Evolutionary conservation across 2,329 filamentous ascomycete species (phyloP), one percentile per base, ranked within the genome.

Genomic region (Pezicula rhizophila): DNA sequence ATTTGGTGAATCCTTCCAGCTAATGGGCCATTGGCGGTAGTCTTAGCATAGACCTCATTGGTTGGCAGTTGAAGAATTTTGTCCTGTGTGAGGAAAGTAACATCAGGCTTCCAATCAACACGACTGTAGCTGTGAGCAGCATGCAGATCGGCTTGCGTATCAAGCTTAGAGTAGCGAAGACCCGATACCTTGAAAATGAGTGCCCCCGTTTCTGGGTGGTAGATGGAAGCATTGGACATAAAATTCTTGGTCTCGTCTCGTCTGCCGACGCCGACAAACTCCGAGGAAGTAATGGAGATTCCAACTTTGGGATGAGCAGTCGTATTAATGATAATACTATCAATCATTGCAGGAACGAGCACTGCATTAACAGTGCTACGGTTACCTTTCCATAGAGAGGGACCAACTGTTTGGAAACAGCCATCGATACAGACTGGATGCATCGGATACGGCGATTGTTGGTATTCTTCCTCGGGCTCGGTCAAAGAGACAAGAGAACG

Each of bases 371-470:
- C 59, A 47, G 31, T 55, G 20, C 14, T 49, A 37, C 48, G 20
- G 38, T 49, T 34, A 15, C 52, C 52, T 11, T 48, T 43, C 53
- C 45, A 58, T 7, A 56, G 45, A 3, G 52, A 48, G 3, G 48
- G 46, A 2, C 47, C 46, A 8, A 31, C 54, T 0, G 62, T 55
- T 39, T 63, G 64, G 12, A 61, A 33, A 23, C 44, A 55, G 12
- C 39, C 31, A 47, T 67, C 64, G 1, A 66, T 48, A 10, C 53
- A 50, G 7, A 60, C 53, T 11, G 65, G 65, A 42, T 67, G 65
- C 17, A 67, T 42, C 1, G 43, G 33, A 48, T 67, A 67, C 6
- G 20, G 15, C 8, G 65, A 67, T 42, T 66, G 59, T 2, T 17
- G 23, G 20, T 14, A 47, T 42, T 45, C 42, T 33, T 49, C 63